Conservation (phyloP, 495 filamentous ascomycete species). For the Aspergillus baeticus region DNA sequence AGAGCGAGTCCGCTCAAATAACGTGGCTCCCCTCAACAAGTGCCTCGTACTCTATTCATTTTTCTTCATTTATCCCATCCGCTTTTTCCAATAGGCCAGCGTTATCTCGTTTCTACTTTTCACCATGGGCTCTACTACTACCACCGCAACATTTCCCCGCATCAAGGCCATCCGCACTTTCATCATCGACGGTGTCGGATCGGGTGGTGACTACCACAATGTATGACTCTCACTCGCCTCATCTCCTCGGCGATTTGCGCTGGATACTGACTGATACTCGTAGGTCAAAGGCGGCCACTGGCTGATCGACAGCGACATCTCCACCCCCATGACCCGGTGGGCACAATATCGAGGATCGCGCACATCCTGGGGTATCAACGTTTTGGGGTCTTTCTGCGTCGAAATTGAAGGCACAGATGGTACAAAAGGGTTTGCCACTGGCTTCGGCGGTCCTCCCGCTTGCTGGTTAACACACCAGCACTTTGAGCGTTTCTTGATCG, state of each 20-base stretch:
- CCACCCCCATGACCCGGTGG: constrained; percentile 87
- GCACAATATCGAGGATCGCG: constrained; percentile 82
- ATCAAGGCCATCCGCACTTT: constrained; percentile 82
- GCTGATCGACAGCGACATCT: constrained; percentile 87
- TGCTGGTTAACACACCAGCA: constrained; percentile 92
- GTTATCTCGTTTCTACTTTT: constrained; percentile 1
- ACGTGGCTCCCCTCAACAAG: constrained; percentile 5
- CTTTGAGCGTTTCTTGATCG: constrained; percentile 86
- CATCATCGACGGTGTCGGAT: constrained; percentile 82
- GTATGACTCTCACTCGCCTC: constrained; percentile 32
- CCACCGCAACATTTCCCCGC: constrained; percentile 36
- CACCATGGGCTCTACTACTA: constrained; percentile 34
- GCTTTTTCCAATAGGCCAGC: background rate
- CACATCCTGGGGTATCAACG: constrained; percentile 95
- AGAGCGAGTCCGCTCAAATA: constrained; percentile 17
- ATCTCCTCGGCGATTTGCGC: background rate
- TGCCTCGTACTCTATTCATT: background rate
- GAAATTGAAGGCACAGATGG: constrained; percentile 87
- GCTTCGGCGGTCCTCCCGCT: constrained; percentile 88
- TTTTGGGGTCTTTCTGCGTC: constrained; percentile 89
- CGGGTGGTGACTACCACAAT: constrained; percentile 94
- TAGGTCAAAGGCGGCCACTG: constrained; percentile 82
- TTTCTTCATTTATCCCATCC: background rate
- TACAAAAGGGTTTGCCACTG: constrained; percentile 87
- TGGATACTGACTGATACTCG: constrained; percentile 4